phyloP scores from a whole-genome alignment of 2,329 filamentous ascomycete species.

The Fusarium irregulare region DNA sequence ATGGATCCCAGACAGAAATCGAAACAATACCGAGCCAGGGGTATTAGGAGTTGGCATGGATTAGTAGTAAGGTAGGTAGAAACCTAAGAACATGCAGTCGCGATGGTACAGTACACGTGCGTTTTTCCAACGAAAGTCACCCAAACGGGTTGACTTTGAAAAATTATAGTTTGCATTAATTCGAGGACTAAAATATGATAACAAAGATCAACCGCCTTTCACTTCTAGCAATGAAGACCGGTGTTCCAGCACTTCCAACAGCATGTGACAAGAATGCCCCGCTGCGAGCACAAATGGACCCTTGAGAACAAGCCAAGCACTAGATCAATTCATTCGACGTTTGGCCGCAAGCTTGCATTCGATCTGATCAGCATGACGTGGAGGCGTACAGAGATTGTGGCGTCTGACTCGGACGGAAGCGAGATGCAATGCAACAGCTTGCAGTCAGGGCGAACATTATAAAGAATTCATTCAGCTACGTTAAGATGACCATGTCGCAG shows the following conservation, averaged over 20 bases:
- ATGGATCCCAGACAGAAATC: slow-evolving; percentile 1
- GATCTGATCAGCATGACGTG: slow-evolving; percentile 30
- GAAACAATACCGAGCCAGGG: slow-evolving; percentile 4
- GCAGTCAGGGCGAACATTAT: slow-evolving; percentile 46
- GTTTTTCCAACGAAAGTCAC: slow-evolving; percentile 13
- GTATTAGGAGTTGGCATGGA: not conserved
- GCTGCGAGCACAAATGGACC: slow-evolving; percentile 19
- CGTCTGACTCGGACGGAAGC: slow-evolving; percentile 4
- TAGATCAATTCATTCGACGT: slow-evolving; percentile 3
- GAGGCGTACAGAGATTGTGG: slow-evolving; percentile 23
- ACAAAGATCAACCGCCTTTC: not conserved
- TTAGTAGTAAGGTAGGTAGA: not conserved
- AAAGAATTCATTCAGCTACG: slow-evolving; percentile 55
- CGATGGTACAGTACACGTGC: slow-evolving; percentile 10
- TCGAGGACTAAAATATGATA: not conserved
- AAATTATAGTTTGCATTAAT: slow-evolving; percentile 11
- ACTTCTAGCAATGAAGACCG: not conserved
- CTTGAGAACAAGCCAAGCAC: slow-evolving; percentile 25
- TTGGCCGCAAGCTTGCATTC: not conserved
- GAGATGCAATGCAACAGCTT: not conserved
- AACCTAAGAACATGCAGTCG: slow-evolving; percentile 2
- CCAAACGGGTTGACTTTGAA: not conserved
- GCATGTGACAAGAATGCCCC: slow-evolving; percentile 29
- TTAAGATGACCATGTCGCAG: slow-evolving; percentile 52
- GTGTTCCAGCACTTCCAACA: not conserved